Base-by-base conservation (phyloP, 495 filamentous ascomycete genomes). In the Neohortaea acidophila region DNA sequence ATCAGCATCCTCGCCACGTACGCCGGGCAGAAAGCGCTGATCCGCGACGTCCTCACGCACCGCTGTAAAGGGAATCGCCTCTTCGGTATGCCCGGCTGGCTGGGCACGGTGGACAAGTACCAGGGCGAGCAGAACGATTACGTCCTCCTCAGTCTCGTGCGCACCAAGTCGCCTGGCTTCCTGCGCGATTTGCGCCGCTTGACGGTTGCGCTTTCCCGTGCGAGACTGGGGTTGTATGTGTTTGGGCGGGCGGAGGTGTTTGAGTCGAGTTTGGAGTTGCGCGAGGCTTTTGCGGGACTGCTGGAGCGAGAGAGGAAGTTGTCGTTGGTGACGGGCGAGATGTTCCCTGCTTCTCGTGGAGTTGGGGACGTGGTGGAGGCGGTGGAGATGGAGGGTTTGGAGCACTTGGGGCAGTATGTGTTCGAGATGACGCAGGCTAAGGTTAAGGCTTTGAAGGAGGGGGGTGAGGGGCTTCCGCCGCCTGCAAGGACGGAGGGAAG, bases 61-160 rank as follows among this genome's bases (percentile, higher is more conserved):
- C 69, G 89, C 21, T 97, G 89, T 51, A 71, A 70, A 8, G 80
- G 73, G 51, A 91, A 81, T 46, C 59, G 73, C 2, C 60, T 99
- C 20, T 99, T 99, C 60, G 86, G 91, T 9, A 60, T 94, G 62
- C 89, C 89, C 26, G 79, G 77, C 56, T 76, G 81, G 32, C 84
- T 99, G 19, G 82, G 80, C 1, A 96, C 91, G 13, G 91, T 99
- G 38, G 89, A 99, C 59, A 92, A 91, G 57, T 99, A 94, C 50
- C 89, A 99, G 64, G 89, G 89, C 47, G 91, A 96, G 66, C 89
- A 99, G 62, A 99, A 96, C 60, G 89, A 94, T 52, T 96, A 94
- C 54, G 74, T 97, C 43, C 85, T 97, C 48, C 75, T 97, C 43
- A 92, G 84, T 4, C 67, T 97, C 36, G 84, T 81, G 22, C 77